Evolutionary conservation across 169 alveolate species (phyloP).

Genomic region (Plasmodium malariae): DNA sequence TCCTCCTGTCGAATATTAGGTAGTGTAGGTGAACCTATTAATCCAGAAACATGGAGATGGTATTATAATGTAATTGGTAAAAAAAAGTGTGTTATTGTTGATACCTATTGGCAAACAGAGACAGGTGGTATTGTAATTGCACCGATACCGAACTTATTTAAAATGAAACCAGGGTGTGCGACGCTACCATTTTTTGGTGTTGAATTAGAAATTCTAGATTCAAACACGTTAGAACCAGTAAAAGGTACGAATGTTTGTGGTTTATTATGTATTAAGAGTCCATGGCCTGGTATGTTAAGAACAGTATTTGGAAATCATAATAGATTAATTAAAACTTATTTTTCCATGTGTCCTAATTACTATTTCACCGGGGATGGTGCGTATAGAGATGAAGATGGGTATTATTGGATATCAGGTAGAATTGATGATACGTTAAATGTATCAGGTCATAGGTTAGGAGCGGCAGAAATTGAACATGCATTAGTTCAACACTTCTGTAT

Average conservation of each 20-base stretch:
- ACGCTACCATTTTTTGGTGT: conserved; percentile 90
- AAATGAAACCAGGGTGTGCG: conserved; percentile 96
- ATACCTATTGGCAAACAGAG: conserved; percentile 98
- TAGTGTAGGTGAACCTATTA: conserved; percentile 95
- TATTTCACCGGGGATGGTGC: conserved; percentile 98
- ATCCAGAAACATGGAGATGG: conserved; percentile 97
- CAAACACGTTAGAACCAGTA: conserved; percentile 90
- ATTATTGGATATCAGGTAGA: conserved; percentile 96
- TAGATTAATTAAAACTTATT: conserved; percentile 88
- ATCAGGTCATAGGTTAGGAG: conserved; percentile 94
- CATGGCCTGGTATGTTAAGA: conserved; percentile 95
- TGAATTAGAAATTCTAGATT: conserved; percentile 91
- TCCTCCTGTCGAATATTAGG: conserved; percentile 87
- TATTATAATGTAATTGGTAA: conserved; percentile 87
- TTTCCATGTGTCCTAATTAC: conserved; percentile 89
- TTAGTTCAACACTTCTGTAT: conserved; percentile 89
- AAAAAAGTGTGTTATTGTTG: conserved; percentile 91
- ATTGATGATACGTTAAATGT: conserved; percentile 97
- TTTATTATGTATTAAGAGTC: conserved; percentile 88
- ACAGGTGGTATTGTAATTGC: conserved; percentile 96
- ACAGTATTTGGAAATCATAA: conserved; percentile 92
- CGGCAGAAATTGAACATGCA: conserved; percentile 96
- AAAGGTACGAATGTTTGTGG: conserved; percentile 88
- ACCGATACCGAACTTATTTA: conserved; percentile 93
- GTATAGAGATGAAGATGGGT: conserved; percentile 94